Base-by-base conservation (phyloP, 2,329 filamentous ascomycete genomes). In the Colletotrichum echinochloae region DNA sequence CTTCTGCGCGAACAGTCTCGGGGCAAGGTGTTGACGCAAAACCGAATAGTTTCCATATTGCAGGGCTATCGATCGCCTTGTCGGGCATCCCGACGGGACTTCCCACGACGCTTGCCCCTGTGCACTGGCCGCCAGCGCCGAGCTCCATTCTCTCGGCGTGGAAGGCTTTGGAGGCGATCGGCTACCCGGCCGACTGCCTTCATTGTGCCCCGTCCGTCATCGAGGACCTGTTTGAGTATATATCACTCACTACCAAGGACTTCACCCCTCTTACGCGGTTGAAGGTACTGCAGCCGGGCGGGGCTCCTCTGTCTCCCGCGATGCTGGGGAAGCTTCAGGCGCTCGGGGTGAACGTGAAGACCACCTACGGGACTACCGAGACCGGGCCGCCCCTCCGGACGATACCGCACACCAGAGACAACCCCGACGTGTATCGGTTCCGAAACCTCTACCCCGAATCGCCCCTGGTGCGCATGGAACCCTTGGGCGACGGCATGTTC, bases 161-260 rank as follows among this genome's bases (percentile, higher is more conserved):
- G 66, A 60, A 39, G 9, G 26, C 26, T 5, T 41, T 70, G 18
- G 41, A 60, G 1, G 11, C 12, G 8, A 7, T 66, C 2, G 66
- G 66, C 1, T 66, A 44, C 23, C 62, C 66, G 1, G 30, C 49
- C 3, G 66, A 70, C 48, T 70, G 66, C 18, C 63, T 66, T 3
- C 66, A 70, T 14, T 70, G 66, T 6, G 66, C 66, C 12, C 66
- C 66, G 2, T 70, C 66, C 0, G 66, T 70, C 23, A 70, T 70
- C 11, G 66, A 70, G 16, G 66, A 70, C 26, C 39, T 70, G 48
- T 39, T 48, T 18, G 66, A 70, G 18, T 70, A 66, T 39, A 70
- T 70, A 39, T 39, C 33, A 23, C 62, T 70, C 2, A 70, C 66
- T 0, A 60, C 66, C 23, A 56, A 49, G 20, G 66, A 70, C 37